A percentile compares a stretch with the other conserved stretches of the same genome.
phyloP scores from a whole-genome alignment of 2,329 filamentous ascomycete genomes.

The Diaporthe velutina region DNA sequence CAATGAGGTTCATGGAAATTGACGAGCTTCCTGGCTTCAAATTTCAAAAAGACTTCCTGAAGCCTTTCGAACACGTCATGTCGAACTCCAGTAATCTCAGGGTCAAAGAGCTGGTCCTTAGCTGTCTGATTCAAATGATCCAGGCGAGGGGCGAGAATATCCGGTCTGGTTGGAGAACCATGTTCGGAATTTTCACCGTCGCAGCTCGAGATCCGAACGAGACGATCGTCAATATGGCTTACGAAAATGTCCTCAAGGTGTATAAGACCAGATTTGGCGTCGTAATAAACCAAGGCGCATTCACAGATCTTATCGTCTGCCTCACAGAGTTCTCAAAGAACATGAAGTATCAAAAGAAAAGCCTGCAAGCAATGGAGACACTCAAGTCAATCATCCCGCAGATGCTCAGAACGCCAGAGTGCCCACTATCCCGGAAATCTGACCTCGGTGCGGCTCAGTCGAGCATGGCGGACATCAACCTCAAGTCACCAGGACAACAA shows the following conservation, averaged over 20 bases:
- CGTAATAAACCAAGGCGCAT: constrained; percentile 95
- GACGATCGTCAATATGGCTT: constrained; percentile 95
- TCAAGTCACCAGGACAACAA: constrained; percentile 65
- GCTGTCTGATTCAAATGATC: constrained; percentile 99
- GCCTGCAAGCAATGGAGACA: constrained; percentile 93
- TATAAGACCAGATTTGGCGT: constrained; percentile 97
- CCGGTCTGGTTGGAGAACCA: constrained; percentile 96
- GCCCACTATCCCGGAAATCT: constrained; percentile 81
- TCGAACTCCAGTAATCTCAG: constrained; percentile 90
- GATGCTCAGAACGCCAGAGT: constrained; percentile 97
- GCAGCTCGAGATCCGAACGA: constrained; percentile 94
- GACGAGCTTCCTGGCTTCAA: constrained; percentile 98
- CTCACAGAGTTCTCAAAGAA: constrained; percentile 99
- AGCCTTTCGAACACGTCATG: constrained; percentile 98
- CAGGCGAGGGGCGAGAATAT: constrained; percentile 97
- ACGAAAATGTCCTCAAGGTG: constrained; percentile 95
- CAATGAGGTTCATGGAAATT: constrained; percentile 99
- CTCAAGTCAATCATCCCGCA: constrained; percentile 93
- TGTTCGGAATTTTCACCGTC: constrained; percentile 99
- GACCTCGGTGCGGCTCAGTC: constrained; percentile 50
- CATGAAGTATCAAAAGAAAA: constrained; percentile 98
- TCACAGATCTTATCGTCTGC: constrained; percentile 95
- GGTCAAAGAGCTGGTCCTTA: constrained; percentile 97
- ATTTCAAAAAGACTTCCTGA: constrained; percentile 99
- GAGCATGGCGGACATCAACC: constrained; percentile 57